These are phyloP conservation scores for Populus hybrid DNA, from an alignment of 441 rosid genomes.

Conservation along the genomic window DNA sequence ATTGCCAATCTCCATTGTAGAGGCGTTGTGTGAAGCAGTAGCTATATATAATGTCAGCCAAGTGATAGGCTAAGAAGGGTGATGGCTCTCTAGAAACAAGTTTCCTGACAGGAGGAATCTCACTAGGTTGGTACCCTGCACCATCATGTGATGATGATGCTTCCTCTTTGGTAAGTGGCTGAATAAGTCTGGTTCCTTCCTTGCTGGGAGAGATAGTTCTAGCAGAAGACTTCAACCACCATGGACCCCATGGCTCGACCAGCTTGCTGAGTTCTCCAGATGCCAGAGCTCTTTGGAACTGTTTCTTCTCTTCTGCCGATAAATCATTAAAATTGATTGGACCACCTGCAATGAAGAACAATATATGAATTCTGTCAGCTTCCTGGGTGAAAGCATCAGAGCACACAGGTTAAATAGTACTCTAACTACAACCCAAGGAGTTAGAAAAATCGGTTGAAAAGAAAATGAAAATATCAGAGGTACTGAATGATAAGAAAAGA, in stretches of 20 bases:
- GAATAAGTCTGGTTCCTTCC: constrained; percentile 64
- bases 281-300: constrained; percentile 71
- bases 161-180: constrained; percentile 35
- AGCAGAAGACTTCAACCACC: constrained; percentile 88
- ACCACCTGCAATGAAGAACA: constrained; percentile 39
- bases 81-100: constrained; percentile 68
- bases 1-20: constrained; percentile 88
- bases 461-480: background rate
- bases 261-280: constrained; percentile 83
- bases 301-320: constrained; percentile 68
- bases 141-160: constrained; percentile 20
- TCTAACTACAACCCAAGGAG: background rate
- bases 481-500: background rate
- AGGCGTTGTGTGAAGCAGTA: constrained; percentile 79
- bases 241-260: constrained; percentile 95
- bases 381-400: background rate
- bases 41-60: constrained; percentile 64
- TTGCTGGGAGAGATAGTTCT: constrained; percentile 50
- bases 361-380: constrained; percentile 14
- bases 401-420: background rate
- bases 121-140: constrained; percentile 31
- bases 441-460: background rate
- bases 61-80: constrained; percentile 64
- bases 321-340: constrained; percentile 58
- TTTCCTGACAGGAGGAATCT: constrained; percentile 51